Evolutionary conservation across 139 green algal genomes (phyloP).

Genomic region (Tetradesmus obliquus): DNA sequence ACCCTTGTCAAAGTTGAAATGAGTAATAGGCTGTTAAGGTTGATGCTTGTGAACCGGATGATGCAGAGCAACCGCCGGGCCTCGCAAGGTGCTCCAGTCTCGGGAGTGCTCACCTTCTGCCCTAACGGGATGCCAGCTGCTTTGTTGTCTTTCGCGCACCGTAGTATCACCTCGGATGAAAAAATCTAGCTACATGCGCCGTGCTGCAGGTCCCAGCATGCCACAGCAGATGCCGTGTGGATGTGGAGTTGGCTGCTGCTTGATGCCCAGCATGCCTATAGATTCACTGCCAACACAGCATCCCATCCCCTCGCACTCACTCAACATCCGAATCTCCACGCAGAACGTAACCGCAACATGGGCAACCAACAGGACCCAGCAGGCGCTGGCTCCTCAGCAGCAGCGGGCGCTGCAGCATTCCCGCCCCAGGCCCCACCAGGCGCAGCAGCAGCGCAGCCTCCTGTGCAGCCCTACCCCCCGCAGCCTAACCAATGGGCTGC

Average conservation of each 20-base stretch:
- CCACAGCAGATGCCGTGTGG: neutral
- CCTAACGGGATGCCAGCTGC: neutral
- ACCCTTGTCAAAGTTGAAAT: neutral
- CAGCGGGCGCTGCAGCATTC: neutral
- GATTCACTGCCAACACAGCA: neutral
- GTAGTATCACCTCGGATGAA: neutral
- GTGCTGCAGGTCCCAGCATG: neutral
- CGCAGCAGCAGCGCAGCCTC: neutral
- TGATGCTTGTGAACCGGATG: neutral
- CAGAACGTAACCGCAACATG: neutral
- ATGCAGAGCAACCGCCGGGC: neutral
- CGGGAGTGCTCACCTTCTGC: neutral
- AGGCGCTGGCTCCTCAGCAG: conserved; percentile 4
- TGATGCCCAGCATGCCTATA: neutral
- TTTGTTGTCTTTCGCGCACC: neutral
- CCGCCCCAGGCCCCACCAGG: neutral
- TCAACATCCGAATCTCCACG: neutral
- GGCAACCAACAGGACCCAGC: conserved; percentile 11
- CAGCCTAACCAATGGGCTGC: neutral
- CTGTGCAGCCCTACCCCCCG: neutral
- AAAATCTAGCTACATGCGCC: neutral
- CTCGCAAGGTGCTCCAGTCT: neutral
- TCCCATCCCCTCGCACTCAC: neutral
- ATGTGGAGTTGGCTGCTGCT: neutral
- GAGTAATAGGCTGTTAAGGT: neutral